Evolutionary conservation across 73 alveolate genomes (phyloP).

Genomic region (Paramecium octaurelia): DNA sequence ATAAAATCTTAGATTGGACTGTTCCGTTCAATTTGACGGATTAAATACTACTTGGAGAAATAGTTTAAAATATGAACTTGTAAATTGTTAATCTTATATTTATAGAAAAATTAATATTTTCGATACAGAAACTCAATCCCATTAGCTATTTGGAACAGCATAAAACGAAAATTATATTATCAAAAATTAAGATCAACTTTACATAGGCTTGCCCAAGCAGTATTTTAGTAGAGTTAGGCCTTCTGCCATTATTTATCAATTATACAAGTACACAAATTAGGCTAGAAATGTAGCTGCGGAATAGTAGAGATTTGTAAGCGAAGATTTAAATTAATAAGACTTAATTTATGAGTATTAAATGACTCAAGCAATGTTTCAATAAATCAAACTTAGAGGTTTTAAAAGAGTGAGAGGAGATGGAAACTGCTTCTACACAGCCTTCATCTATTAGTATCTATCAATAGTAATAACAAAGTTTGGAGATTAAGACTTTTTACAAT

Average conservation of each 20-base stretch:
- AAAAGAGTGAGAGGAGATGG: slow-evolving; percentile 42
- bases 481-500: not conserved
- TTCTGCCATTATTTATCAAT: not conserved
- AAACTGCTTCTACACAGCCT: not conserved
- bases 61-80: not conserved
- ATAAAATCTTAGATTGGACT: not conserved
- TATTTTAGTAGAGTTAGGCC: not conserved
- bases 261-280: not conserved
- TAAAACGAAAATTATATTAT: not conserved
- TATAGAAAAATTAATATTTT: not conserved
- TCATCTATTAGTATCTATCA: not conserved
- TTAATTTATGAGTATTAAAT: not conserved
- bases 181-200: not conserved
- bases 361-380: not conserved
- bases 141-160: not conserved
- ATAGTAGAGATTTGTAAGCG: not conserved
- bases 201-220: not conserved
- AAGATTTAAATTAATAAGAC: not conserved
- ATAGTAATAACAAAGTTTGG: not conserved
- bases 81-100: not conserved
- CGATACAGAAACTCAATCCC: not conserved
- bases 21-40: not conserved
- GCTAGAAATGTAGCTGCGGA: not conserved
- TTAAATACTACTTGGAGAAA: not conserved
- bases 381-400: not conserved